Evolutionary conservation across 2,329 filamentous ascomycete genomes (phyloP), one percentile per base, ranked within the genome.

Genomic region (Phialophora tarda): DNA sequence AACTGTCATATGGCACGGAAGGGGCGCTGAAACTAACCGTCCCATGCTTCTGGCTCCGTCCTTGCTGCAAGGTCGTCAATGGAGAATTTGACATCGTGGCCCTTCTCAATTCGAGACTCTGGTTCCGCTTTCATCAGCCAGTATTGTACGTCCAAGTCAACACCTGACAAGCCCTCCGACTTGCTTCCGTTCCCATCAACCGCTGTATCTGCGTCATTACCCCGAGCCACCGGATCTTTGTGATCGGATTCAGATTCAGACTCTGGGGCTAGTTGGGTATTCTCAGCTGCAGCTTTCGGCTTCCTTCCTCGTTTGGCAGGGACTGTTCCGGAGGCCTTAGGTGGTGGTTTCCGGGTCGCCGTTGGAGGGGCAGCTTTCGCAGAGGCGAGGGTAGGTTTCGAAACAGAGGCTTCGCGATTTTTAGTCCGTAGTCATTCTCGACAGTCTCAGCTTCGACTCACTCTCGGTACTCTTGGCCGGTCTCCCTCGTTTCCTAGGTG

Each of bases 51-150:
- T 1, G 94, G 92, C 73, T 86, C 85, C 0, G 82, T 88, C 74
- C 87, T 90, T 0, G 86, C 85, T 14, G 86, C 85, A 41, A 99
- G 80, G 76, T 98, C 93, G 74, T 98, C 93, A 74, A 99, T 97
- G 0, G 93, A 96, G 79, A 98, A 99, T 71, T 88, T 90, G 54
- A 97, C 92, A 75, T 98, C 93, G 59, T 91, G 82, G 0, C 93
- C 94, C 62, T 93, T 94, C 76, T 96, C 92, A 17, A 93, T 81
- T 5, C 95, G 89, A 3, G 92, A 88, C 73, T 96, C 91, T 0
- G 95, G 94, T 79, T 99, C 91, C 0, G 91, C 91, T 80, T 94
- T 95, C 85, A 95, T 86, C 34, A 95, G 84, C 91, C 91, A 93
- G 78, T 90, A 93, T 78, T 83, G 82, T 54, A 76, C 77, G 21